These are phyloP conservation scores for Phytomonas francai DNA, from an alignment of 208 protist species.

Conservation along the genomic window DNA sequence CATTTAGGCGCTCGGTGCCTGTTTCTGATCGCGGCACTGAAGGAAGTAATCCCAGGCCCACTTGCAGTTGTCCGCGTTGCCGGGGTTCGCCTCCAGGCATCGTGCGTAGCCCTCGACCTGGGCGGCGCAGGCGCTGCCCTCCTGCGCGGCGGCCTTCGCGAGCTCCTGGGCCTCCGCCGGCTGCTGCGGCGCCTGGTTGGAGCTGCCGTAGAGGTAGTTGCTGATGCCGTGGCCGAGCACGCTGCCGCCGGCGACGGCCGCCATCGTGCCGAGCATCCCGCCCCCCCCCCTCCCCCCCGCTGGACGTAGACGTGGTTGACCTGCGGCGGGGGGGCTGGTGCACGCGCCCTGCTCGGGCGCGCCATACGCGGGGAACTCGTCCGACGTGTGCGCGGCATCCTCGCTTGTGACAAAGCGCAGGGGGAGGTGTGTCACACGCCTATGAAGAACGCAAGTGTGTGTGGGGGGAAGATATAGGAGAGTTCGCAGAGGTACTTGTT, in stretches of 20 bases:
- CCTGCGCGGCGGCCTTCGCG: constrained; percentile 46
- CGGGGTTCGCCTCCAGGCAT: constrained; percentile 70
- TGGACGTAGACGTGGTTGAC: constrained; percentile 79
- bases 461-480: too few relatives aligned
- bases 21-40: constrained; percentile 66
- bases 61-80: constrained; percentile 57
- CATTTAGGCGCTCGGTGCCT: too few relatives aligned
- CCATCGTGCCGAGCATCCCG: constrained; percentile 79
- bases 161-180: constrained; percentile 79
- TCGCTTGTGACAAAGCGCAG: too few relatives aligned
- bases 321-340: constrained; percentile 25
- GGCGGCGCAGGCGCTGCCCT: constrained; percentile 47
- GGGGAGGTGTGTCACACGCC: neutral
- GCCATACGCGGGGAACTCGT: constrained; percentile 13
- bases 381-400: constrained; percentile 59
- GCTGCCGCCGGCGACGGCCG: constrained; percentile 71
- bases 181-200: constrained; percentile 60
- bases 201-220: constrained; percentile 74
- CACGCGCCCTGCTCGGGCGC: constrained; percentile 17
- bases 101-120: constrained; percentile 76
- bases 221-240: constrained; percentile 83
- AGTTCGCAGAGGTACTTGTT: too few relatives aligned
- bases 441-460: too few relatives aligned
- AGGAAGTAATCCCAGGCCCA: constrained; percentile 87
- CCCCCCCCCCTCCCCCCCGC: constrained; percentile 37